A percentile compares a stretch with the other conserved stretches of the same genome.
Conservation (phyloP, 768 basidiomycete genomes). For the Trametes maxima region DNA sequence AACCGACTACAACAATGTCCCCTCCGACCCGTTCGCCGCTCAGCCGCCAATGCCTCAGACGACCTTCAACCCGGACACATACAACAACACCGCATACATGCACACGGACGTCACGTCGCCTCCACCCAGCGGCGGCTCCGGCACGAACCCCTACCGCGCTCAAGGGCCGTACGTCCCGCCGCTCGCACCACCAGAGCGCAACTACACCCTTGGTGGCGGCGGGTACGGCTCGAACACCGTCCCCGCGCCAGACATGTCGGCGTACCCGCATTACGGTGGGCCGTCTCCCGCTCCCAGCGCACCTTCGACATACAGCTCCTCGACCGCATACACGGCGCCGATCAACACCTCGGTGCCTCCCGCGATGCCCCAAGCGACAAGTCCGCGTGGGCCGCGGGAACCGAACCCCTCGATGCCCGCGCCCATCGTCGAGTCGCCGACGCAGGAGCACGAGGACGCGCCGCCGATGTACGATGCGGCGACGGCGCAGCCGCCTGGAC, state of each 20-base stretch:
- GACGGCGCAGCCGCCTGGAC: constrained; percentile 47
- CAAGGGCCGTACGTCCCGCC: constrained; percentile 10
- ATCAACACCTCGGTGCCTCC: constrained; percentile 38
- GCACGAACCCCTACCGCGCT: constrained; percentile 21
- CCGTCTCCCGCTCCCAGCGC: constrained; percentile 26
- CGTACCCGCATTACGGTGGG: constrained; percentile 22
- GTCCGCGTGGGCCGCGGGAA: constrained; percentile 24
- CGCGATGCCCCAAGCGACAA: constrained; percentile 19
- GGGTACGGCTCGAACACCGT: constrained; percentile 54
- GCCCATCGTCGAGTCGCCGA: constrained; percentile 20
- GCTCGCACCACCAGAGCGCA: constrained; percentile 41
- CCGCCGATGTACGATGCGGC: constrained; percentile 72
- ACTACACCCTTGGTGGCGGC: constrained; percentile 58
- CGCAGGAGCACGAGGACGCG: constrained; percentile 21
- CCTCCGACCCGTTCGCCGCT: constrained; percentile 47
- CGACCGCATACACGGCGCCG: constrained; percentile 32
- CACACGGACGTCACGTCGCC: constrained; percentile 9
- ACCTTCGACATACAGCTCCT: constrained; percentile 27
- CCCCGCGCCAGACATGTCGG: constrained; percentile 25
- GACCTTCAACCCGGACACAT: constrained; percentile 41
- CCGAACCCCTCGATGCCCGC: constrained; percentile 20
- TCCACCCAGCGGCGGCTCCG: constrained; percentile 15
- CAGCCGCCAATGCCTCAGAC: constrained; percentile 33
- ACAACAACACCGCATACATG: constrained; percentile 39
- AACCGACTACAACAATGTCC: constrained; percentile 43